phyloP scores from a whole-genome alignment of 2,329 filamentous ascomycete genomes.

The Alternaria ethzedia region DNA sequence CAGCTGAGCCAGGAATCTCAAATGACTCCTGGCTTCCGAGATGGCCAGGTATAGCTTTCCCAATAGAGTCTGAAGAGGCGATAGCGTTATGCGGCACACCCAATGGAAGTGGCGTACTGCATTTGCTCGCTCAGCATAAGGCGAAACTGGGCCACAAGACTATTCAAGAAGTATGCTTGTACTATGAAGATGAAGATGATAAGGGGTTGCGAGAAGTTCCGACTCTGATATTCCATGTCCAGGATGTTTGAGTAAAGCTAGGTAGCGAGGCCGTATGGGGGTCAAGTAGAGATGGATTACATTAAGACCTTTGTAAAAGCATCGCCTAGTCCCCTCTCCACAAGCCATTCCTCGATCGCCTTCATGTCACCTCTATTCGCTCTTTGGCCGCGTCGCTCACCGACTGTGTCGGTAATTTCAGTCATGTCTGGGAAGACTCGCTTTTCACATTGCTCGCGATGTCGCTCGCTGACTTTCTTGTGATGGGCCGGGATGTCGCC shows the following conservation, averaged over 20 bases:
- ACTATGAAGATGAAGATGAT: not conserved
- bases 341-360: conserved; percentile 59
- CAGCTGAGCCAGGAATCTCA: not conserved
- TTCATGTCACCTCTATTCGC: conserved; percentile 62
- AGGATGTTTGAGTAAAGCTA: not conserved
- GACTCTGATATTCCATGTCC: not conserved
- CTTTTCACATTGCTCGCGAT: conserved; percentile 50
- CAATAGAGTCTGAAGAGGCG: conserved; percentile 7
- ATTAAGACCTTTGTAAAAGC: conserved; percentile 54
- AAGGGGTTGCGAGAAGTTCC: not conserved
- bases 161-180: conserved; percentile 8
- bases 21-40: not conserved
- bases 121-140: conserved; percentile 9
- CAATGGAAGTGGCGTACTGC: conserved; percentile 14
- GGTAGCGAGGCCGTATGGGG: not conserved
- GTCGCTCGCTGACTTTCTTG: conserved; percentile 67
- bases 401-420: conserved; percentile 61
- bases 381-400: conserved; percentile 57
- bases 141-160: conserved; percentile 11
- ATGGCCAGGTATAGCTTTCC: conserved; percentile 14
- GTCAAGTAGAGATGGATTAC: not conserved
- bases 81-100: conserved; percentile 12
- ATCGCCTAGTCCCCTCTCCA: conserved; percentile 53
- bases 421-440: conserved; percentile 63
- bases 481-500: conserved; percentile 67